Percentiles rank a stretch among this genome's conserved stretches.
These are phyloP conservation scores for Vicia sativa DNA, from an alignment of 306 rosid genomes.

Conservation along the genomic window DNA sequence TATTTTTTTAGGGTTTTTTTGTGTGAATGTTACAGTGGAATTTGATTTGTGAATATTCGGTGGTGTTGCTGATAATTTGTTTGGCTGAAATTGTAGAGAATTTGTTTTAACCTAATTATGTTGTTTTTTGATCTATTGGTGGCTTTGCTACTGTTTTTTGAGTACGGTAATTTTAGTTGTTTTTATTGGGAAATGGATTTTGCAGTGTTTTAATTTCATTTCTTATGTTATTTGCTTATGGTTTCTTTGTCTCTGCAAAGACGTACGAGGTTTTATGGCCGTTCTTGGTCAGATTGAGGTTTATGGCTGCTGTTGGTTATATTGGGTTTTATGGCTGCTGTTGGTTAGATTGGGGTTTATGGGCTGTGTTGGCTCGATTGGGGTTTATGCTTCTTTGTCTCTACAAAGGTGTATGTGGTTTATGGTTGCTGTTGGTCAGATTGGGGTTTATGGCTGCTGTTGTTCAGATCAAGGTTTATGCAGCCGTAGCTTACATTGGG, in stretches of 20 bases:
- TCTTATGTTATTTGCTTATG: background rate
- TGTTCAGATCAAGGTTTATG: background rate
- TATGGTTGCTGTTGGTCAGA: background rate
- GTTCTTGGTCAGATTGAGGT: background rate
- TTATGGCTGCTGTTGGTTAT: background rate
- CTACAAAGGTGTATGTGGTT: background rate
- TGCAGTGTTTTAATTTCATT: background rate
- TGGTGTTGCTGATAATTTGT: background rate
- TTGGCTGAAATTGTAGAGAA: background rate
- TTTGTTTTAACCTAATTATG: background rate
- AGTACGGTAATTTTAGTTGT: background rate
- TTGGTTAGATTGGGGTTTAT: no score
- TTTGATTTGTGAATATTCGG: background rate
- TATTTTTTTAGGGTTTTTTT: background rate
- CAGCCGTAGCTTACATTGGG: background rate
- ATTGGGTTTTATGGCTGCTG: background rate
- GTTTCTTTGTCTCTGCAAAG: background rate
- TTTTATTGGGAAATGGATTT: background rate
- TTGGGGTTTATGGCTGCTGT: background rate
- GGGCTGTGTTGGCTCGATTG: background rate
- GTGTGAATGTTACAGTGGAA: background rate
- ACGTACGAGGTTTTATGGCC: background rate
- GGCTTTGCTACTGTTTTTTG: background rate
- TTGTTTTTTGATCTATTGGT: conserved; percentile 29
- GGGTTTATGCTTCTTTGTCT: background rate